These are phyloP conservation scores for Verticillium albo-atrum DNA, from an alignment of 2,329 filamentous ascomycete species.

Conservation along the genomic window DNA sequence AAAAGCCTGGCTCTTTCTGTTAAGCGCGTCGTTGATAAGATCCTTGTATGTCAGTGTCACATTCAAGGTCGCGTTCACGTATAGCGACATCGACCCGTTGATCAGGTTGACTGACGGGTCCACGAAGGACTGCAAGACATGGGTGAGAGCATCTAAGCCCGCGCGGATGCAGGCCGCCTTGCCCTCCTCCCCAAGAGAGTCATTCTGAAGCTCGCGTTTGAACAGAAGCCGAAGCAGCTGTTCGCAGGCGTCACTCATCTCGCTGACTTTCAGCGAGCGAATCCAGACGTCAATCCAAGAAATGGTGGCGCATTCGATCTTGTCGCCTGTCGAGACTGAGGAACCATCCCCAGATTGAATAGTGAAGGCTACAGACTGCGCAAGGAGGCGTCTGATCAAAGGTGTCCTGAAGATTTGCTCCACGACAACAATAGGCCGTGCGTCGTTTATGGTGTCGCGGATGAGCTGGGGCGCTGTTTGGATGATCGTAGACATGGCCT, in stretches of 20 bases:
- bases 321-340: constrained; percentile 22
- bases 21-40: constrained; percentile 52
- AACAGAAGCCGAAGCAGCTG: constrained; percentile 74
- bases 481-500: constrained; percentile 66
- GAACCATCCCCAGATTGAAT: constrained; percentile 48
- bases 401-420: constrained; percentile 78
- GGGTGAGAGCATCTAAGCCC: constrained; percentile 56
- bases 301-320: constrained; percentile 59
- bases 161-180: constrained; percentile 59
- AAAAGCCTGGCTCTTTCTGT: constrained; percentile 24
- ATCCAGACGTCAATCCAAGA: constrained; percentile 78
- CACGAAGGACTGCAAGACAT: constrained; percentile 53
- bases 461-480: constrained; percentile 74
- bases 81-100: constrained; percentile 52
- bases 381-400: constrained; percentile 56
- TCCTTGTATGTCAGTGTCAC: constrained; percentile 58
- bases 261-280: constrained; percentile 68
- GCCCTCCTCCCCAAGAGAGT: constrained; percentile 50
- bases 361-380: constrained; percentile 50
- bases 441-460: constrained; percentile 82
- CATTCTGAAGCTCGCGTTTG: constrained; percentile 53
- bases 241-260: constrained; percentile 75
- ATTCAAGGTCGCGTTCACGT: constrained; percentile 62
- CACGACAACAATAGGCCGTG: constrained; percentile 74
- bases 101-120: constrained; percentile 30